Evolutionary conservation across 495 filamentous ascomycete species (phyloP).

Genomic region (Aspergillus nidulans): DNA sequence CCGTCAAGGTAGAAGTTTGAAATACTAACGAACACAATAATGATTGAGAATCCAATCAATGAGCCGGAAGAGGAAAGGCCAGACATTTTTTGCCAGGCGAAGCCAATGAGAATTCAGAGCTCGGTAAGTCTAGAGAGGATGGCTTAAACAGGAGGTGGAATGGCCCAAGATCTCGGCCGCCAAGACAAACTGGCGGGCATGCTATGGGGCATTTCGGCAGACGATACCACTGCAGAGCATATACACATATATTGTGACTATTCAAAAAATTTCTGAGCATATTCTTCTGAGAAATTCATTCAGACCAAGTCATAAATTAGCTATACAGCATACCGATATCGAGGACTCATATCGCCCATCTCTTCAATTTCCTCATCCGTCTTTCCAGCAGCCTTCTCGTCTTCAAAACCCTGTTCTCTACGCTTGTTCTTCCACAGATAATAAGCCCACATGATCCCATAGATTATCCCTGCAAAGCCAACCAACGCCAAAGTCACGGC

Average conservation of each 20-base stretch:
- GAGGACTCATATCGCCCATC: conserved; percentile 64
- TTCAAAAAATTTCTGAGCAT: no score
- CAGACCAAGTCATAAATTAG: not conserved
- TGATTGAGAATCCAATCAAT: not conserved
- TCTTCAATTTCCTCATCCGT: conserved; percentile 63
- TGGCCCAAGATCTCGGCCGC: not conserved
- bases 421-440: conserved; percentile 52
- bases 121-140: not conserved
- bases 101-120: not conserved
- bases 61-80: not conserved
- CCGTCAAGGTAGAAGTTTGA: not conserved
- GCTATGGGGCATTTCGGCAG: no score
- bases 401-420: conserved; percentile 49
- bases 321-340: conserved; percentile 55
- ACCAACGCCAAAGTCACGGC: conserved; percentile 45
- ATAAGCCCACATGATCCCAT: conserved; percentile 51
- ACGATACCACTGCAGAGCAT: not conserved
- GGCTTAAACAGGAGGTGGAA: not conserved
- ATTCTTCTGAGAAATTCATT: no score
- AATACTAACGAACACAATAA: conserved; percentile 2
- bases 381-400: conserved; percentile 50
- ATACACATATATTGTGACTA: not conserved
- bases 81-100: not conserved
- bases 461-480: conserved; percentile 38
- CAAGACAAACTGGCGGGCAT: not conserved